phyloP scores from a whole-genome alignment of 768 basidiomycete species.

The Inosperma sp. region DNA sequence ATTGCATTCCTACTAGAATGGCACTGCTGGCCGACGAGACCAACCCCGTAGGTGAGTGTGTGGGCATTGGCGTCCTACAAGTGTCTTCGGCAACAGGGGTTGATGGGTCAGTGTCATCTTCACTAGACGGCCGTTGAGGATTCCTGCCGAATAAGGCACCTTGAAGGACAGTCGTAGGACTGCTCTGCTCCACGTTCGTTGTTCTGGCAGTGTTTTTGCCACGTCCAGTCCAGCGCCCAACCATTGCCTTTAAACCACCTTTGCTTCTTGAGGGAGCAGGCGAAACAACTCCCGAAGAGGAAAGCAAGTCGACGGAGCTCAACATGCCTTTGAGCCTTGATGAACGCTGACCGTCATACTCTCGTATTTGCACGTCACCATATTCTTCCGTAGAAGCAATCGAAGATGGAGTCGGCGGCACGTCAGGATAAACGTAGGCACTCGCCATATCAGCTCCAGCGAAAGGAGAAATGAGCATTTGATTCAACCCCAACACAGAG shows the following conservation, averaged over 20 bases:
- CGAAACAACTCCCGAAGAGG: background rate
- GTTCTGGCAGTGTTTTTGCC: background rate
- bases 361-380: background rate
- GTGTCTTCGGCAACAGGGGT: background rate
- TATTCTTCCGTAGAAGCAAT: conserved; percentile 2
- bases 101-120: background rate
- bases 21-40: background rate
- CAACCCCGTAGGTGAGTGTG: conserved; percentile 5
- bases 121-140: background rate
- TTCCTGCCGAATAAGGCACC: background rate
- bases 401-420: conserved; percentile 4
- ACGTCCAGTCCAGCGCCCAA: conserved; percentile 5
- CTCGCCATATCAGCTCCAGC: background rate
- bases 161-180: background rate
- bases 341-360: background rate
- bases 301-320: conserved; percentile 5
- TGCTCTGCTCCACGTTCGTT: background rate
- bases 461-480: background rate
- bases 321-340: conserved; percentile 7
- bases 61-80: background rate
- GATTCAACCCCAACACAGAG: conserved; percentile 5
- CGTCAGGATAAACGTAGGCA: background rate
- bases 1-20: background rate
- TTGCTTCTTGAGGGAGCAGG: background rate
- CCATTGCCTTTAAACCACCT: conserved; percentile 5